A percentile compares a stretch with the other conserved stretches of the same genome.
phyloP scores from a whole-genome alignment of 2,329 filamentous ascomycete genomes.

The Dryadomyces sulphureus region DNA sequence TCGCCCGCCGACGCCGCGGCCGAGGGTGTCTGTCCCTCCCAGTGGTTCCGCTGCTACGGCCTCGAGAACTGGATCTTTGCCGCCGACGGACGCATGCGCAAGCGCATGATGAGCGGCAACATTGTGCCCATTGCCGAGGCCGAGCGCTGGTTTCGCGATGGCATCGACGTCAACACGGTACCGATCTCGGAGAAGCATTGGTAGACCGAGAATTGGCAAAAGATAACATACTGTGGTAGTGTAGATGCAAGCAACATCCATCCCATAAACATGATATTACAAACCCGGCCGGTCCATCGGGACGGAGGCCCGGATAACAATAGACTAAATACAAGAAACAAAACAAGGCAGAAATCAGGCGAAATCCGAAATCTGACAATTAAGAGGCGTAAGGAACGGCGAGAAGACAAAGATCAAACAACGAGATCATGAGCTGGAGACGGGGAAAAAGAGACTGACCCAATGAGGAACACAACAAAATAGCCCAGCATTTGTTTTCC shows the following conservation, averaged over 20 bases:
- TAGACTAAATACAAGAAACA: neutral
- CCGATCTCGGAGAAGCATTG: constrained; percentile 54
- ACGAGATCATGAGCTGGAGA: neutral
- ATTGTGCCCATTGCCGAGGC: constrained; percentile 47
- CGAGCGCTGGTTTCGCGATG: constrained; percentile 56
- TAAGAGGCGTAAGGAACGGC: constrained; percentile 1
- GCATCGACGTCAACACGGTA: constrained; percentile 53
- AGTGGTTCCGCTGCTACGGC: constrained; percentile 82
- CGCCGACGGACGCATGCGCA: constrained; percentile 53
- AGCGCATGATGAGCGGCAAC: constrained; percentile 64
- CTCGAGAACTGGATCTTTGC: constrained; percentile 70
- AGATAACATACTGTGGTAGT: too few species aligned
- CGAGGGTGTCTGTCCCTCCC: constrained; percentile 13
- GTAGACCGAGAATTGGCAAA: constrained; percentile 20
- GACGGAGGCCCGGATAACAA: too few species aligned
- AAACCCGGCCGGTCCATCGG: too few species aligned
- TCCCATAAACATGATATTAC: too few species aligned
- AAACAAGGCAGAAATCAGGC: constrained; percentile 1
- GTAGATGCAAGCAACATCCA: too few species aligned
- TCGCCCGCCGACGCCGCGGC: constrained; percentile 30
- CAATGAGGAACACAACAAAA: neutral
- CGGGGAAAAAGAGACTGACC: neutral
- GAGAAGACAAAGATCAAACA: neutral
- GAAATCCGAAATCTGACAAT: neutral
- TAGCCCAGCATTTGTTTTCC: constrained; percentile 5